These are phyloP conservation scores for Pythium dissotocum DNA, from an alignment of 352 stramenopile genomes.

Conservation along the genomic window DNA sequence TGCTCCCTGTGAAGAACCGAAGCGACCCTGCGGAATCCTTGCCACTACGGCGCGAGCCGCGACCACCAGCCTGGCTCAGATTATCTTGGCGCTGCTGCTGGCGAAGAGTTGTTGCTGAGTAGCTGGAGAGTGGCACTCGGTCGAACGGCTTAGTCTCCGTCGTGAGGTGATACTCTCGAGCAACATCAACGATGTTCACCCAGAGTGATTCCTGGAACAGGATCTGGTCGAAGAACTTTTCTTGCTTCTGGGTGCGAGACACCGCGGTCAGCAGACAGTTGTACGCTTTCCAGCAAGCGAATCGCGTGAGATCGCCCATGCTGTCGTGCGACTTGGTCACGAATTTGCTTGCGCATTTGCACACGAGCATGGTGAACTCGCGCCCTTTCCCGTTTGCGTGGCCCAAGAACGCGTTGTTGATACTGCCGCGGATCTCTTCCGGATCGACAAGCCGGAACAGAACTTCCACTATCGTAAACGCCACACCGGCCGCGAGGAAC, in stretches of 20 bases:
- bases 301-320: slow-evolving; percentile 38
- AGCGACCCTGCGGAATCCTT: slow-evolving; percentile 32
- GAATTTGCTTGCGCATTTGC: slow-evolving; percentile 82
- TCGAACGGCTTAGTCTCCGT: slow-evolving; percentile 55
- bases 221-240: slow-evolving; percentile 88
- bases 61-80: slow-evolving; percentile 9
- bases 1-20: slow-evolving; percentile 76
- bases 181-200: slow-evolving; percentile 63
- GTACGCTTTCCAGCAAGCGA: slow-evolving; percentile 68
- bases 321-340: slow-evolving; percentile 48
- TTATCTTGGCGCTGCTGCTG: slow-evolving; percentile 31
- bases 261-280: slow-evolving; percentile 75
- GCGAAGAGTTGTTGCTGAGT: slow-evolving; percentile 40
- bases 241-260: slow-evolving; percentile 80
- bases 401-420: slow-evolving; percentile 74
- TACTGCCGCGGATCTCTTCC: slow-evolving; percentile 59
- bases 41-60: slow-evolving; percentile 24
- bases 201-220: slow-evolving; percentile 75
- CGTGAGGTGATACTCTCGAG: slow-evolving; percentile 41
- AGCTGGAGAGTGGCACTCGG: slow-evolving; percentile 55
- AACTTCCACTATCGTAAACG: slow-evolving; percentile 65
- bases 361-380: slow-evolving; percentile 86
- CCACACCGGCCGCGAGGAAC: slow-evolving; percentile 55
- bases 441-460: slow-evolving; percentile 64
- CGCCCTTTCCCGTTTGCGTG: slow-evolving; percentile 71